Evolutionary conservation across 768 basidiomycete species (phyloP), one percentile per base, ranked within the genome.

Genomic region (Kwoniella sp.): DNA sequence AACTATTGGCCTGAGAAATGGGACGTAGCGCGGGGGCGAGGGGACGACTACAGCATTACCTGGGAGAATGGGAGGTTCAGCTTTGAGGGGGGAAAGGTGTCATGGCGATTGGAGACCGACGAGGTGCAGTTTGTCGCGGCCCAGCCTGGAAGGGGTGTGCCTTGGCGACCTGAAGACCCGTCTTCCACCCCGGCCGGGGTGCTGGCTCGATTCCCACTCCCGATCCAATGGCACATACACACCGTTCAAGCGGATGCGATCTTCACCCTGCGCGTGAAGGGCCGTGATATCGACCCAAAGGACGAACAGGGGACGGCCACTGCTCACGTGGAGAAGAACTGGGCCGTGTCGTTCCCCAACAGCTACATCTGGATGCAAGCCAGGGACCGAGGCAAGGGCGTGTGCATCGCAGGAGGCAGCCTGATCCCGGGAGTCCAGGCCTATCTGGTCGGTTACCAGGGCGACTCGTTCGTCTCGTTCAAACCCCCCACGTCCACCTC

Each of bases 181-280:
- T 19, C 12, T 12, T 66, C 64, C 5, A 66, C 60, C 3, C 64
- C 64, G 5, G 64, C 60, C 2, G 64, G 64, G 2, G 15, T 62
- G 12, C 23, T 66, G 3, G 56, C 61, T 12, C 22, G 40, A 12
- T 23, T 57, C 9, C 64, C 64, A 11, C 33, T 66, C 7, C 64
- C 64, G 8, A 66, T 66, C 12, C 64, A 66, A 53, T 66, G 64
- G 64, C 64, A 66, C 46, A 59, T 66, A 20, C 64, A 66, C 36
- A 48, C 64, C 5, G 41, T 62, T 12, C 55, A 62, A 20, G 55
- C 64, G 4, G 29, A 43, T 10, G 40, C 45, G 23, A 15, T 42
- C 7, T 62, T 54, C 36, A 41, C 39, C 5, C 40, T 59, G 15
- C 22, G 28, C 11, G 20, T 54, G 27, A 14, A 33, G 4, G 53